phyloP scores from a whole-genome alignment of 2,329 filamentous ascomycete species.

The Trichoderma harzianum region DNA sequence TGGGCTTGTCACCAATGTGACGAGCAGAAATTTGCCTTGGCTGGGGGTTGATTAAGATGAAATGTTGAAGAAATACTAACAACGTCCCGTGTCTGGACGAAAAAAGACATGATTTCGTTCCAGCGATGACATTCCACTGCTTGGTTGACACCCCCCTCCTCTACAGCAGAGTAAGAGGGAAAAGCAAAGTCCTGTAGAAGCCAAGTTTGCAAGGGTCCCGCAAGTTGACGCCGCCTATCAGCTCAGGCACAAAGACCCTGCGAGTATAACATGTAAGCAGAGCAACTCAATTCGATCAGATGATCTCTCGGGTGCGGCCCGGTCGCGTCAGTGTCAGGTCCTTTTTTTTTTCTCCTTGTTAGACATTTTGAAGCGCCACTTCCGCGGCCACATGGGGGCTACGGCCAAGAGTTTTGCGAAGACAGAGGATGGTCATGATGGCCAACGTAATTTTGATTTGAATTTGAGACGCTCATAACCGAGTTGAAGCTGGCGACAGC shows the following conservation, averaged over 20 bases:
- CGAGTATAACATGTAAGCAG: constrained; percentile 2
- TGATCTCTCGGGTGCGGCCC: constrained; percentile 15
- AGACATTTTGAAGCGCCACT: constrained; percentile 9
- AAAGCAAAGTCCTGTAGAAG: not conserved
- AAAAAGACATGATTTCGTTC: not conserved
- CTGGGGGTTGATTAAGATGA: not conserved
- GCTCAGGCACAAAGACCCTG: not conserved
- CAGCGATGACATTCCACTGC: not conserved
- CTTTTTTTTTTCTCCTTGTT: not conserved
- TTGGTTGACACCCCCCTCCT: not conserved
- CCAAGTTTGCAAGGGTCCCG: not conserved
- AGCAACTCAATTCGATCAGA: constrained; percentile 13
- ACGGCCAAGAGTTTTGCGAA: not conserved
- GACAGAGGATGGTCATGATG: not conserved
- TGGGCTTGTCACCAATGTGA: constrained; percentile 2
- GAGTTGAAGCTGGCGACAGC: not conserved
- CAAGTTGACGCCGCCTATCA: not conserved
- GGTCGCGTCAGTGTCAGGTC: constrained; percentile 11
- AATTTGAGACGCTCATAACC: not conserved
- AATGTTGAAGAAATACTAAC: not conserved
- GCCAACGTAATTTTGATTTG: not conserved
- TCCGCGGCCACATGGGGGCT: constrained; percentile 6
- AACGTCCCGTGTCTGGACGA: not conserved
- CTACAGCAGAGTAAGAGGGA: not conserved
- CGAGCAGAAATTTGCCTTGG: not conserved